Conservation (phyloP, 1,139 yeast genomes). For the Pichia inconspicua region DNA sequence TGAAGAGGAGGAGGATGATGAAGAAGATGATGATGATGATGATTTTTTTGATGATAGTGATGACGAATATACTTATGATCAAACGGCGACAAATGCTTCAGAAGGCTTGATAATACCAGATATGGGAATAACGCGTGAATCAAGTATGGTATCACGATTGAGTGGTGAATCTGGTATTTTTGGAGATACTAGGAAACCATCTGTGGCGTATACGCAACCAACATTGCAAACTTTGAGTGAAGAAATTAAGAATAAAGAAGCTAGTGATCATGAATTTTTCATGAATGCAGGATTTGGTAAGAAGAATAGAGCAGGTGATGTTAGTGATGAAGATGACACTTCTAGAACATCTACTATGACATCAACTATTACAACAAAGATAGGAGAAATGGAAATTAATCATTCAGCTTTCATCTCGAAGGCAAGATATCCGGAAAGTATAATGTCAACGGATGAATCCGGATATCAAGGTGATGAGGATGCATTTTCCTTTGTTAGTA, state of each 20-base stretch:
- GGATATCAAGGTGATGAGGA: slow-evolving; percentile 12
- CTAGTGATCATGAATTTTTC: neutral
- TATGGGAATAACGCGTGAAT: slow-evolving; percentile 12
- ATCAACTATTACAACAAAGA: slow-evolving; percentile 1
- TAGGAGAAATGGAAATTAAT: slow-evolving; percentile 2
- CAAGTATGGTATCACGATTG: slow-evolving; percentile 14
- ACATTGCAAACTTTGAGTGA: slow-evolving; percentile 10
- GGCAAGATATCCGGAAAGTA: slow-evolving; percentile 12
- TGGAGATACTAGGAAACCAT: slow-evolving; percentile 3
- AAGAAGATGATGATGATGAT: slow-evolving; percentile 5
- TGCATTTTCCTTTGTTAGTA: slow-evolving; percentile 17
- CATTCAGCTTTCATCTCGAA: slow-evolving; percentile 10
- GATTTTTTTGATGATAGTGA: slow-evolving; percentile 11
- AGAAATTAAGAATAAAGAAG: slow-evolving; percentile 1
- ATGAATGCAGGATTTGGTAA: neutral
- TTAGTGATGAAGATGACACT: neutral
- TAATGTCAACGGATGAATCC: slow-evolving; percentile 8
- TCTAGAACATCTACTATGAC: slow-evolving; percentile 6
- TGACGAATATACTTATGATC: slow-evolving; percentile 5
- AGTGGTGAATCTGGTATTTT: slow-evolving; percentile 13
- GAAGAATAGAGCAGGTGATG: neutral
- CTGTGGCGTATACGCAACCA: slow-evolving; percentile 6
- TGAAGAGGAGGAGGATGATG: slow-evolving; percentile 1
- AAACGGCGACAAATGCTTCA: slow-evolving; percentile 16
- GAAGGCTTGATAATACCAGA: slow-evolving; percentile 11